These are phyloP conservation scores for Haplosporangium sp. DNA, from an alignment of 371 early-diverging fungal species.

Conservation along the genomic window DNA sequence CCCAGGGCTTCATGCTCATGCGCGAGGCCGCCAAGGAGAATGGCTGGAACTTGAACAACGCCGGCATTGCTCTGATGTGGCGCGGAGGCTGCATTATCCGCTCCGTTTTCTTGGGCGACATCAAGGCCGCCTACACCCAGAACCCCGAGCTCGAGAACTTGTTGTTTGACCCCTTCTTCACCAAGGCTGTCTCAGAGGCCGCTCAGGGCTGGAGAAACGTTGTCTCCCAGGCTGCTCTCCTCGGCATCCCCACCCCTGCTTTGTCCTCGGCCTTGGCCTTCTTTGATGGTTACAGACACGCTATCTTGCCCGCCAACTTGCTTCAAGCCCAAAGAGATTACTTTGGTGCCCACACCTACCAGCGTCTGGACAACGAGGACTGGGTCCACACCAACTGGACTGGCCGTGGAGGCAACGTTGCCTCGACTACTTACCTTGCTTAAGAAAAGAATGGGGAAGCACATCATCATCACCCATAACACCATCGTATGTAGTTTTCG, in stretches of 20 bases:
- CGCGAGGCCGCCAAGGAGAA: conserved; percentile 93
- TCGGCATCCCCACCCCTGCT: conserved; percentile 95
- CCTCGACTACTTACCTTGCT: conserved; percentile 72
- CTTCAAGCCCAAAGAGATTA: conserved; percentile 98
- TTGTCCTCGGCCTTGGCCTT: conserved; percentile 94
- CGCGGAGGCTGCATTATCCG: conserved; percentile 99
- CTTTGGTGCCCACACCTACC: conserved; percentile 99
- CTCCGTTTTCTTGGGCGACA: conserved; percentile 93
- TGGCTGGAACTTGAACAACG: conserved; percentile 96
- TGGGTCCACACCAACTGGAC: conserved; percentile 98
- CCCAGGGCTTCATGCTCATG: conserved; percentile 99
- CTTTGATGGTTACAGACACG: conserved; percentile 96
- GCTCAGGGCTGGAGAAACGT: conserved; percentile 93
- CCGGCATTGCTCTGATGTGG: conserved; percentile 98
- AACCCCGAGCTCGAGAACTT: conserved; percentile 90
- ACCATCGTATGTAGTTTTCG: background rate
- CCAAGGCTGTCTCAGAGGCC: conserved; percentile 85
- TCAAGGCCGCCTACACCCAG: conserved; percentile 91
- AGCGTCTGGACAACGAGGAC: conserved; percentile 78
- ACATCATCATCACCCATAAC: background rate
- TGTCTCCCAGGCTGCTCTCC: conserved; percentile 80
- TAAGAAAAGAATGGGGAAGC: conserved; percentile 39
- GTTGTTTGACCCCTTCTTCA: conserved; percentile 95
- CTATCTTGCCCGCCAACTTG: conserved; percentile 93
- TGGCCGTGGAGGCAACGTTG: conserved; percentile 85